Percentiles rank a stretch among this genome's conserved stretches.
phyloP scores from a whole-genome alignment of 225 moss, liverwort and hornwort species.

The Marchantia polymorpha region DNA sequence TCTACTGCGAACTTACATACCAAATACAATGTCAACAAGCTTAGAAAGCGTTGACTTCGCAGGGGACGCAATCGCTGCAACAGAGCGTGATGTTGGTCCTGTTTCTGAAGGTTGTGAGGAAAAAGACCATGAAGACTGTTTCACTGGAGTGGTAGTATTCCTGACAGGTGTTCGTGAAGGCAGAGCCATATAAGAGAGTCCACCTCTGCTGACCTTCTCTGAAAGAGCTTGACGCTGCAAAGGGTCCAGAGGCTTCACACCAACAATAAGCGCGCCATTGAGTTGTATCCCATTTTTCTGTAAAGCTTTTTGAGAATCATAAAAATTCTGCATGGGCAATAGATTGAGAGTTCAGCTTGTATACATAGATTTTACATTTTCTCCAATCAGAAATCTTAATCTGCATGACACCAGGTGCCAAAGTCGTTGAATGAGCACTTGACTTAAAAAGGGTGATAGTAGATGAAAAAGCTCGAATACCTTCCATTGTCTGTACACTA shows the following conservation, averaged over 20 bases:
- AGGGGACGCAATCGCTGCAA: constrained; percentile 75
- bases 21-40: constrained; percentile 88
- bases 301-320: constrained; percentile 89
- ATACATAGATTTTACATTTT: too few relatives aligned
- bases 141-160: constrained; percentile 37
- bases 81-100: constrained; percentile 47
- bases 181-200: constrained; percentile 46
- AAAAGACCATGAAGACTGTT: constrained; percentile 54
- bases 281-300: constrained; percentile 82
- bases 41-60: constrained; percentile 86
- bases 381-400: too few relatives aligned
- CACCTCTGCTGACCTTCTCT: constrained; percentile 51
- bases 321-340: constrained; percentile 52
- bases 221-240: constrained; percentile 64
- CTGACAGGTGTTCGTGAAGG: constrained; percentile 52
- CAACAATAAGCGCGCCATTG: constrained; percentile 90
- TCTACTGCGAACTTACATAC: constrained; percentile 44
- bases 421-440: too few relatives aligned
- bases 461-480: too few relatives aligned
- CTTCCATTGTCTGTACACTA: too few relatives aligned
- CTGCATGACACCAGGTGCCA: too few relatives aligned
- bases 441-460: too few relatives aligned
- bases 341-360: too few relatives aligned
- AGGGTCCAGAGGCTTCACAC: constrained; percentile 86
- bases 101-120: constrained; percentile 51